These are phyloP conservation scores for Pseudocercospora cruenta DNA, from an alignment of 2,329 filamentous ascomycete genomes.

Conservation along the genomic window DNA sequence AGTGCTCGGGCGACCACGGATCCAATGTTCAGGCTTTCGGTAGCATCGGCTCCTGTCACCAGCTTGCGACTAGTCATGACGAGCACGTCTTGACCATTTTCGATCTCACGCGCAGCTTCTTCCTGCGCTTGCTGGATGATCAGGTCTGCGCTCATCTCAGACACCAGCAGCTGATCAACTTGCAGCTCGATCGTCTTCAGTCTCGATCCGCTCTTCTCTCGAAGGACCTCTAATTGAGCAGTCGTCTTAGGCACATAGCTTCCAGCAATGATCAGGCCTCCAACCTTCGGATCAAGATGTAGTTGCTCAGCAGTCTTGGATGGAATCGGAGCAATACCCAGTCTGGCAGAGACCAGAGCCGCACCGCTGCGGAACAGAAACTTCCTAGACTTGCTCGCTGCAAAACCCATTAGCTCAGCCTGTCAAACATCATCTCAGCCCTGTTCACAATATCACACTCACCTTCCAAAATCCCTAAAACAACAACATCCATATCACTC, in stretches of 20 bases:
- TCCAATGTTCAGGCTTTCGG: conserved; percentile 59
- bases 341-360: conserved; percentile 53
- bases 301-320: conserved; percentile 55
- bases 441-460: conserved; percentile 26
- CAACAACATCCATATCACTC: conserved; percentile 60
- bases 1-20: conserved; percentile 55
- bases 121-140: conserved; percentile 44
- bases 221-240: conserved; percentile 54
- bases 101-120: conserved; percentile 40
- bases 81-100: conserved; percentile 56
- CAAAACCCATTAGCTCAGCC: not conserved
- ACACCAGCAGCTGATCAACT: conserved; percentile 53
- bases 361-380: conserved; percentile 54
- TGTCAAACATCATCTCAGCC: no score
- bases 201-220: conserved; percentile 43
- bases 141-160: conserved; percentile 40
- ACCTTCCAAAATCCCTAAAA: conserved; percentile 52
- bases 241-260: conserved; percentile 65
- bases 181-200: conserved; percentile 54
- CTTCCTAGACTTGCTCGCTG: conserved; percentile 41
- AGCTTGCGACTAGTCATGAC: conserved; percentile 63
- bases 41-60: conserved; percentile 54
- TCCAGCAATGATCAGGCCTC: conserved; percentile 60
- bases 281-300: conserved; percentile 40
- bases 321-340: conserved; percentile 57